These are phyloP conservation scores for Vitellaria paradoxa DNA, from an alignment of 179 eudicot genomes.

Conservation along the genomic window DNA sequence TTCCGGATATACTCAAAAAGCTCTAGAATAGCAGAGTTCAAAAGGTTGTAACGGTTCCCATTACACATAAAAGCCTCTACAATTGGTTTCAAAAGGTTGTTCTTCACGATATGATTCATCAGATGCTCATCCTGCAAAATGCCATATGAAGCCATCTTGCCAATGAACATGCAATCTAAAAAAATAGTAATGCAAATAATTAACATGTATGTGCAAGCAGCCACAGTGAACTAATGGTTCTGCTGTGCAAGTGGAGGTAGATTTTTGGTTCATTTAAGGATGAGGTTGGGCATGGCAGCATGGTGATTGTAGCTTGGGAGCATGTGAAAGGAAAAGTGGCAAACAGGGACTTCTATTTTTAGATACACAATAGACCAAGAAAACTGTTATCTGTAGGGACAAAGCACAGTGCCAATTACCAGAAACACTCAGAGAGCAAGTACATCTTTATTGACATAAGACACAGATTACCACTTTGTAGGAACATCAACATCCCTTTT, in stretches of 20 bases:
- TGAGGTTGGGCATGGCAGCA: conserved; percentile 6
- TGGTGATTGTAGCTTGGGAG: neutral
- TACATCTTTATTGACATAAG: no score
- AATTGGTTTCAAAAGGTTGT: conserved; percentile 82
- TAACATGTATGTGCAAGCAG: neutral
- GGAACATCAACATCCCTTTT: neutral
- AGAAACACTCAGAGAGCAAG: no score
- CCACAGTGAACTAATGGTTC: neutral
- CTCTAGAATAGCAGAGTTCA: conserved; percentile 86
- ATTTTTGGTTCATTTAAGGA: neutral
- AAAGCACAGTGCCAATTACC: neutral
- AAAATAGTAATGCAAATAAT: neutral
- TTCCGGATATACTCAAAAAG: conserved; percentile 79
- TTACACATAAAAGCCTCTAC: conserved; percentile 82
- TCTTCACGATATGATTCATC: conserved; percentile 67
- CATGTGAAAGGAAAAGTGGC: neutral
- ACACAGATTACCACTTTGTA: neutral
- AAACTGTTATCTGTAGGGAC: neutral
- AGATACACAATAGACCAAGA: neutral
- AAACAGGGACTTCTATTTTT: neutral
- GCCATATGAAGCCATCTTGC: conserved; percentile 7
- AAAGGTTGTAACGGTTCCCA: conserved; percentile 78
- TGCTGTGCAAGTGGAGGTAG: neutral
- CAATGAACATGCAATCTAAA: neutral
- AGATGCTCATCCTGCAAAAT: conserved; percentile 85